Evolutionary conservation across 23 red algal species (phyloP).

Genomic region (Gracilaria gracilis): DNA sequence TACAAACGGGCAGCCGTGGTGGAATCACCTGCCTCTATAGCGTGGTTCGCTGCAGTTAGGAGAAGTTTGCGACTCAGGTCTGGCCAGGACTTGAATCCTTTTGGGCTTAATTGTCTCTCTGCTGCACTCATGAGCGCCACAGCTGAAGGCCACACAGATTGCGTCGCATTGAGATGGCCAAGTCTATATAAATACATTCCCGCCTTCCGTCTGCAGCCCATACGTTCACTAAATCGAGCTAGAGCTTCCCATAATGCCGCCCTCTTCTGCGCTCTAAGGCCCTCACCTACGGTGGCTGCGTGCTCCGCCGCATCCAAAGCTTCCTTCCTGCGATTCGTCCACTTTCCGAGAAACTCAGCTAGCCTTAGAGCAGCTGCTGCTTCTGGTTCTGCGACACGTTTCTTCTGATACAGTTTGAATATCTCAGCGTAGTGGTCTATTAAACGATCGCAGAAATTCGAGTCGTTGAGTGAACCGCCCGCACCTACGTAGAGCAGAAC

Average conservation of each 20-base stretch:
- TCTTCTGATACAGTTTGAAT: constrained; percentile 81
- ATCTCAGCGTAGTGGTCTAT: constrained; percentile 80
- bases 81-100: constrained; percentile 63
- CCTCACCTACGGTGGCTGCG: constrained; percentile 76
- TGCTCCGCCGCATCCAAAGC: constrained; percentile 78
- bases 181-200: constrained; percentile 76
- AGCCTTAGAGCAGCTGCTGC: constrained; percentile 73
- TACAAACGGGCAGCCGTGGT: constrained; percentile 49
- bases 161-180: constrained; percentile 58
- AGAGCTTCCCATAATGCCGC: constrained; percentile 76
- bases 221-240: constrained; percentile 61
- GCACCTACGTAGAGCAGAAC: constrained; percentile 48
- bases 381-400: constrained; percentile 75
- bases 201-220: constrained; percentile 72
- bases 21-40: constrained; percentile 67
- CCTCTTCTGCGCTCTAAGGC: constrained; percentile 42
- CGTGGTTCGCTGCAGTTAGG: constrained; percentile 54
- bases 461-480: constrained; percentile 43
- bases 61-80: constrained; percentile 70
- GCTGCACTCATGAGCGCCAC: constrained; percentile 67
- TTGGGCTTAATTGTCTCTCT: constrained; percentile 55
- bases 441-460: constrained; percentile 33
- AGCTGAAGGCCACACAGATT: constrained; percentile 54
- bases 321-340: constrained; percentile 69
- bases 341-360: constrained; percentile 62